These are phyloP conservation scores for Blastocystis sp. DNA, from an alignment of 352 stramenopile species.

Conservation along the genomic window DNA sequence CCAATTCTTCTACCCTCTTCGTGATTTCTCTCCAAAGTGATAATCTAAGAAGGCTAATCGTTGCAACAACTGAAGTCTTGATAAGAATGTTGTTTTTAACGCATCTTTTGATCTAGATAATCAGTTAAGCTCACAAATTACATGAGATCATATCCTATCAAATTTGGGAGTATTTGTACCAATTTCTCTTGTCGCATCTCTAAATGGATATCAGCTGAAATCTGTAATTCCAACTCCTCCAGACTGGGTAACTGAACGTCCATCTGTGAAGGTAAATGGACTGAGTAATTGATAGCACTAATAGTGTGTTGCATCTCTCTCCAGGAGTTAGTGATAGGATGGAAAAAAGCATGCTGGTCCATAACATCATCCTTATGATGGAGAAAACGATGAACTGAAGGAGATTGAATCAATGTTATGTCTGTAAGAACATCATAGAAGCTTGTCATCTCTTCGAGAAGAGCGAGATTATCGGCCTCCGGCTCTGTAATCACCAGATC, in stretches of 20 bases:
- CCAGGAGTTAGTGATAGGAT: too few relatives aligned
- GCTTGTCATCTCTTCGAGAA: neutral
- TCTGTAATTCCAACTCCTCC: neutral
- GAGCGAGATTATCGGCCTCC: neutral
- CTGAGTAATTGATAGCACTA: too few relatives aligned
- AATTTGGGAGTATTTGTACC: neutral
- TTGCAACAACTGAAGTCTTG: neutral
- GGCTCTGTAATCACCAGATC: too few relatives aligned
- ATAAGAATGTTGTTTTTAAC: neutral
- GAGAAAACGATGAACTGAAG: too few relatives aligned
- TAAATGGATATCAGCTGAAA: neutral
- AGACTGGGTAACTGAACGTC: neutral
- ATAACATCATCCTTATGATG: too few relatives aligned
- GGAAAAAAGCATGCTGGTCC: too few relatives aligned
- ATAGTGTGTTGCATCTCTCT: too few relatives aligned
- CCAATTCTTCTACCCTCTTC: neutral
- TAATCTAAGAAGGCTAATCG: neutral
- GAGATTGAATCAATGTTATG: too few relatives aligned
- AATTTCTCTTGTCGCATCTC: neutral
- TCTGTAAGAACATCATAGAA: neutral
- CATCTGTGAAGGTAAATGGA: too few relatives aligned
- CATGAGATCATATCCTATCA: neutral
- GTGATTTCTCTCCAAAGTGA: neutral
- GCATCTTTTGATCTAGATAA: neutral
- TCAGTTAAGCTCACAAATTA: neutral